Conservation (phyloP, 2,329 filamentous ascomycete species). For the Penicillium sp. region DNA sequence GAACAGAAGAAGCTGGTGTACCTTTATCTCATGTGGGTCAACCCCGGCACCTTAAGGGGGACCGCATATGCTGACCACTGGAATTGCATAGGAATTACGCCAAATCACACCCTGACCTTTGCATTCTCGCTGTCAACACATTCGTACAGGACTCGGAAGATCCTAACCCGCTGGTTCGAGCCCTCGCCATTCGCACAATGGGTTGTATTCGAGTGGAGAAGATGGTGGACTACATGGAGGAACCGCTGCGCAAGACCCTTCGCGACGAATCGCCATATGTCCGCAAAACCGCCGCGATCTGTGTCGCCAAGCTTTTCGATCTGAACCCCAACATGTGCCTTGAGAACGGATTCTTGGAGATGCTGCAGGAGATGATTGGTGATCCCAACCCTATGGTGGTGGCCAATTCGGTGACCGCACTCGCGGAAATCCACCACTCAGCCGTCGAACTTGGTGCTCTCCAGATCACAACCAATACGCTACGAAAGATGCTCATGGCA, state of each 20-base stretch:
- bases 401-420: slow-evolving; percentile 91
- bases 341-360: slow-evolving; percentile 95
- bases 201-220: slow-evolving; percentile 98
- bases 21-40: slow-evolving; percentile 84
- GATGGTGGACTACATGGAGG: slow-evolving; percentile 99
- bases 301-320: slow-evolving; percentile 96
- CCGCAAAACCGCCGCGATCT: slow-evolving; percentile 95
- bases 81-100: slow-evolving; percentile 80
- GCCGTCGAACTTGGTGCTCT: slow-evolving; percentile 88
- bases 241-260: slow-evolving; percentile 91
- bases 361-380: slow-evolving; percentile 89
- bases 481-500: slow-evolving; percentile 96
- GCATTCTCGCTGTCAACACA: slow-evolving; percentile 97
- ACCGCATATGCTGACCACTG: slow-evolving; percentile 18
- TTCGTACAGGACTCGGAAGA: slow-evolving; percentile 99
- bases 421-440: slow-evolving; percentile 86
- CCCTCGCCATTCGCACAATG: slow-evolving; percentile 96
- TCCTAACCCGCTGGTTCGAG: slow-evolving; percentile 91
- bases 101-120: slow-evolving; percentile 97
- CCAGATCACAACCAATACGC: slow-evolving; percentile 73
- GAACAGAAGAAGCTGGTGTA: slow-evolving; percentile 99
- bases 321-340: slow-evolving; percentile 89
- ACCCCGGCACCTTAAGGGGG: background rate
- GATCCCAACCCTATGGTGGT: slow-evolving; percentile 99
- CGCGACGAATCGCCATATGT: slow-evolving; percentile 98